Evolutionary conservation across 2,329 filamentous ascomycete species (phyloP), one percentile per base, ranked within the genome.

Genomic region (Exophiala sp.): DNA sequence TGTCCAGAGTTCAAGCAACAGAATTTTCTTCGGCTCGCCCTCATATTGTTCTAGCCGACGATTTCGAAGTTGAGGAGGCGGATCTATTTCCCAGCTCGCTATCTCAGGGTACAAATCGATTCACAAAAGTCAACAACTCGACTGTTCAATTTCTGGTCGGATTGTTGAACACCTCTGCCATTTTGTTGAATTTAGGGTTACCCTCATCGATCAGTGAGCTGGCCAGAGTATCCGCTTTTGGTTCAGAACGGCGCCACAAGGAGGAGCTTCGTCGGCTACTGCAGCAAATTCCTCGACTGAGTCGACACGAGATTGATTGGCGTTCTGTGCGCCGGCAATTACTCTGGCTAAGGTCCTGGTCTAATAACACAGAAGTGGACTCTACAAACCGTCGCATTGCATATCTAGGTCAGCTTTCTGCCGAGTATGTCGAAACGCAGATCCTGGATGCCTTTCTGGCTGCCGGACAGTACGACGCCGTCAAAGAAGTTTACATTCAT

Each of bases 291-390:
- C 61, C 69, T 10, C 71, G 69, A 8, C 67, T 75, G 20, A 71
- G 73, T 45, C 72, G 68, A 40, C 71, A 76, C 50, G 72, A 73
- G 10, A 69, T 75, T 29, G 69, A 75, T 50, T 83, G 80, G 81
- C 65, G 61, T 34, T 65, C 65, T 7, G 72, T 76, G 16, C 73
- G 82, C 46, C 65, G 71, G 6, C 76, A 78, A 58, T 60, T 86
- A 10, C 68, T 83, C 6, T 86, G 83, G 83, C 72, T 86, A 5
- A 81, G 78, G 70, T 75, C 78, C 59, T 86, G 83, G 83, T 77
- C 76, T 20, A 70, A 71, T 32, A 16, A 12, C 5, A 38, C 29
- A 18, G 65, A 71, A 42, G 58, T 63, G 18, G 41, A 50, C 12
- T 52, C 55, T 14, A 49, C 59, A 5, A 47, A 60, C 11, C 66